Evolutionary conservation across 169 alveolate genomes (phyloP).

Genomic region (Plasmodium chabaudi): DNA sequence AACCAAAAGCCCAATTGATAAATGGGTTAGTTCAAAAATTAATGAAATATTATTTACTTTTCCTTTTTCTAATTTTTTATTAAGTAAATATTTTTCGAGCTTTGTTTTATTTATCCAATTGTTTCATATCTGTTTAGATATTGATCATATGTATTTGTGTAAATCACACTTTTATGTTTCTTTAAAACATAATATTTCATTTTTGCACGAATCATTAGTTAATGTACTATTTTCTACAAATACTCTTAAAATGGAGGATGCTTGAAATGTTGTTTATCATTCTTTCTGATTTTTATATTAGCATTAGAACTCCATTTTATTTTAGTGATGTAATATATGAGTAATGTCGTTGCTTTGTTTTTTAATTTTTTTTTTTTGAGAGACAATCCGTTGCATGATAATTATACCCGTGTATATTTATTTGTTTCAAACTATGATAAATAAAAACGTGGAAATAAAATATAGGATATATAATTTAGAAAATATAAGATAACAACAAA

Average conservation of each 20-base stretch:
- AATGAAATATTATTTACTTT: slow-evolving; percentile 62
- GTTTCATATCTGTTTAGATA: slow-evolving; percentile 45
- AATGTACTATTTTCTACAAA: slow-evolving; percentile 50
- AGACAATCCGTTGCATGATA: too few species aligned
- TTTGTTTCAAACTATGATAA: too few species aligned
- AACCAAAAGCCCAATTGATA: slow-evolving; percentile 39
- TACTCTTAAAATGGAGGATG: not conserved
- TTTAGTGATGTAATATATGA: too few species aligned
- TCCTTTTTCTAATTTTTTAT: slow-evolving; percentile 64
- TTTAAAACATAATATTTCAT: slow-evolving; percentile 57
- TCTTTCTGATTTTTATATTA: too few species aligned
- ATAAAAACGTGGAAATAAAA: too few species aligned
- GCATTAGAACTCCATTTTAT: too few species aligned
- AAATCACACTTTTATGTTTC: slow-evolving; percentile 71
- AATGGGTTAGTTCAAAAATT: slow-evolving; percentile 68
- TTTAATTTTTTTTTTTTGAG: too few species aligned
- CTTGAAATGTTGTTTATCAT: too few species aligned
- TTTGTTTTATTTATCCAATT: slow-evolving; percentile 55
- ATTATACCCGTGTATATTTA: too few species aligned
- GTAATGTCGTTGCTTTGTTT: too few species aligned
- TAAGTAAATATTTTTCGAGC: slow-evolving; percentile 64
- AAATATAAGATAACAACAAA: too few species aligned
- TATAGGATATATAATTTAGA: too few species aligned
- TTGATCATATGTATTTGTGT: slow-evolving; percentile 72
- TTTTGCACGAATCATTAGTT: slow-evolving; percentile 49